Percentiles rank a stretch among this genome's conserved stretches.
These are phyloP conservation scores for Metschnikowia proteae DNA, from an alignment of 805 yeast species.

Conservation along the genomic window DNA sequence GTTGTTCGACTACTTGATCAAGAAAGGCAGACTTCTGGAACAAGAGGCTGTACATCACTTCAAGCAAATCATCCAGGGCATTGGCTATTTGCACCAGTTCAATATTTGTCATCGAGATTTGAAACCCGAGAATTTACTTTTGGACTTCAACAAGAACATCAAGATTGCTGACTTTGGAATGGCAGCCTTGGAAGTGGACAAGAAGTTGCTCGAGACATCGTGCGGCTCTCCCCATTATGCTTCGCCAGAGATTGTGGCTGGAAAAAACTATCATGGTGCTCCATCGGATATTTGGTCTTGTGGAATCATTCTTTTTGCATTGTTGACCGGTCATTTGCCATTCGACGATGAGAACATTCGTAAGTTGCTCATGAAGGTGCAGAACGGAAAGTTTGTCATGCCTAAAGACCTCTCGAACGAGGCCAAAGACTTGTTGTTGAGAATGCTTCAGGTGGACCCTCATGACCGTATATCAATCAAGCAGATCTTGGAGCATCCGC, in stretches of 20 bases:
- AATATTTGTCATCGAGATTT: constrained; percentile 87
- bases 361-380: constrained; percentile 81
- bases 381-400: constrained; percentile 81
- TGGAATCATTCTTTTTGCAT: constrained; percentile 90
- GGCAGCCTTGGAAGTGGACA: constrained; percentile 92
- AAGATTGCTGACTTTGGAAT: constrained; percentile 98
- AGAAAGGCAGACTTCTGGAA: constrained; percentile 84
- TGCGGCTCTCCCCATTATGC: constrained; percentile 99
- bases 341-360: constrained; percentile 96
- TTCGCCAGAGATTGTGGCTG: constrained; percentile 96
- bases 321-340: constrained; percentile 91
- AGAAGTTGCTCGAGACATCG: constrained; percentile 81
- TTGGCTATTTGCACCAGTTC: constrained; percentile 78
- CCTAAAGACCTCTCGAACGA: constrained; percentile 75
- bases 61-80: constrained; percentile 79
- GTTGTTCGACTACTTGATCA: constrained; percentile 84
- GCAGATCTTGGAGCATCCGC: constrained; percentile 76
- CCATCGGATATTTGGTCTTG: constrained; percentile 98
- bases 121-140: constrained; percentile 73
- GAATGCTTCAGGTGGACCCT: constrained; percentile 84
- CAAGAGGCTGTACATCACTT: constrained; percentile 87
- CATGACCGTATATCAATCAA: constrained; percentile 70
- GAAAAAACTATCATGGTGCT: constrained; percentile 91
- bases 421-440: constrained; percentile 79
- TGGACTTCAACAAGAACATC: constrained; percentile 82